Evolutionary conservation across 495 filamentous ascomycete species (phyloP), one percentile per base, ranked within the genome.

Genomic region (Trichoderma virens): DNA sequence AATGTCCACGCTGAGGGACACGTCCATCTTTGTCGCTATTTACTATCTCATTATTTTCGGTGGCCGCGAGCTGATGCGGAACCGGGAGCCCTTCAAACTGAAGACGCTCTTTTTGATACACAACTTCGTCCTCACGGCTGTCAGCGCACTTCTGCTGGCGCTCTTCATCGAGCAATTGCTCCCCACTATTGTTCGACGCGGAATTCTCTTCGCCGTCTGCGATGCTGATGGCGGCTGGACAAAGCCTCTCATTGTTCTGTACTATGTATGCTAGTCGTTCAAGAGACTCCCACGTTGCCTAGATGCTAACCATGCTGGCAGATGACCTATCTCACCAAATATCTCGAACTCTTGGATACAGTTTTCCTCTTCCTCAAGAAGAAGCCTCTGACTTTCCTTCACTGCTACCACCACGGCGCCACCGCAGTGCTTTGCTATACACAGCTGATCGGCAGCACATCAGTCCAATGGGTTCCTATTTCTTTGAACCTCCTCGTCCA

Each of bases 381-480:
- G 82, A 93, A 92, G 81, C 90, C 90, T 39, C 76, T 91, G 72
- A 90, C 90, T 71, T 93, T 93, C 84, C 86, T 93, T 59, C 89
- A 93, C 80, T 90, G 86, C 76, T 92, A 92, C 75, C 89, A 92
- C 79, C 88, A 92, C 72, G 89, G 89, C 72, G 89, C 89, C 25
- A 92, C 89, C 5, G 89, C 90, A 59, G 83, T 91, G 66, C 87
- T 92, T 68, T 92, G 89, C 86, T 92, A 90, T 77, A 91, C 88
- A 64, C 89, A 92, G 76, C 84, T 92, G 65, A 82, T 90, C 65
- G 89, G 89, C 64, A 80, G 84, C 66, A 92, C 90, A 18, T 75
- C 89, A 16, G 89, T 92, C 41, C 86, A 83, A 34, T 92, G 89
- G 89, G 86, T 90, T 56, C 82, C 83, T 64, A 92, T 93, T 72